Evolutionary conservation across 208 protist species (phyloP).

Genomic region (Lotmaria passim): DNA sequence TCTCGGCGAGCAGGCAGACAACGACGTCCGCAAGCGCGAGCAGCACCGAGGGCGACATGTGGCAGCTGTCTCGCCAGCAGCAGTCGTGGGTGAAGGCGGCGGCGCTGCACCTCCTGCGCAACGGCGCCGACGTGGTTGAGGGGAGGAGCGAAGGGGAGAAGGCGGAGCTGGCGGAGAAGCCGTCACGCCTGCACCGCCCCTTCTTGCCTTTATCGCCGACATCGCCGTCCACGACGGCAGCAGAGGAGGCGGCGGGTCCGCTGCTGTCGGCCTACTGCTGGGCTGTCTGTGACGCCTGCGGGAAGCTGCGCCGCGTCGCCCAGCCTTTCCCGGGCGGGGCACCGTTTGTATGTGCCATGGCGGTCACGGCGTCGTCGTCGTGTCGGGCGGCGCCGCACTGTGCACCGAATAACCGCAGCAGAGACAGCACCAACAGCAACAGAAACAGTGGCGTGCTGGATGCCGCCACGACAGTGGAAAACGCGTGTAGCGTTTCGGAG

Average conservation of each 20-base stretch:
- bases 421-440: neutral
- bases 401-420: neutral
- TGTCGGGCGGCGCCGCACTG: constrained; percentile 17
- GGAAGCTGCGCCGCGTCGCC: constrained; percentile 81
- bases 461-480: neutral
- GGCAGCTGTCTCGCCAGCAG: constrained; percentile 38
- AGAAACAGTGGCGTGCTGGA: neutral
- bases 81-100: constrained; percentile 43
- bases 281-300: constrained; percentile 76
- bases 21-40: neutral
- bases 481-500: constrained; percentile 65
- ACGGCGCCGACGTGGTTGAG: neutral
- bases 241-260: constrained; percentile 22
- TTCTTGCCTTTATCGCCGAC: neutral
- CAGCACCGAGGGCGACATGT: constrained; percentile 1
- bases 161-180: neutral
- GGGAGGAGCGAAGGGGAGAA: neutral
- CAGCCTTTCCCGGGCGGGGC: constrained; percentile 85
- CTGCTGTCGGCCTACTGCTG: constrained; percentile 79
- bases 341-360: constrained; percentile 81
- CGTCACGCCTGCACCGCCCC: neutral
- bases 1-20: neutral
- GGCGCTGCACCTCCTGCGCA: constrained; percentile 43
- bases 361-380: constrained; percentile 31
- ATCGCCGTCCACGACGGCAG: neutral